phyloP scores from a whole-genome alignment of 306 rosid genomes.

The Fagus crenata region DNA sequence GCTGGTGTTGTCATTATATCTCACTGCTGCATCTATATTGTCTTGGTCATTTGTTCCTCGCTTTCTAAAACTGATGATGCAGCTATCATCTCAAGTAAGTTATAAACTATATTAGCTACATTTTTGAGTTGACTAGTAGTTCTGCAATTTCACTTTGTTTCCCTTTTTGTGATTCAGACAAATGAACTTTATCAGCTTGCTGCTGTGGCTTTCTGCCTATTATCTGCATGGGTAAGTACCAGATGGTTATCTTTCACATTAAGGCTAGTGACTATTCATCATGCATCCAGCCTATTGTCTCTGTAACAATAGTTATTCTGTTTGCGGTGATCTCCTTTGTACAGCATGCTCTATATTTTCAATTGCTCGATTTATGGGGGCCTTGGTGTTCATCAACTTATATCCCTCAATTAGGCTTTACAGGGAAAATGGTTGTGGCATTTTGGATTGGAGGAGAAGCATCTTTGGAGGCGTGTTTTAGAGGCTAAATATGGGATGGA shows the following conservation, averaged over 20 bases:
- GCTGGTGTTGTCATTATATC: constrained; percentile 82
- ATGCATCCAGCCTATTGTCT: background rate
- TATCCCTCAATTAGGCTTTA: too few species aligned
- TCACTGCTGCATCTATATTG: constrained; percentile 63
- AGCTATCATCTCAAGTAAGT: constrained; percentile 89
- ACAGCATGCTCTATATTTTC: background rate
- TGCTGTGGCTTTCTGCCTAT: constrained; percentile 96
- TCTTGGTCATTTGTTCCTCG: constrained; percentile 98
- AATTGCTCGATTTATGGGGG: background rate
- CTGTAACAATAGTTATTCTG: constrained; percentile 1
- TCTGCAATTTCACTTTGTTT: constrained; percentile 19
- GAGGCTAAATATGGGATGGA: too few species aligned
- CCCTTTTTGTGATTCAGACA: constrained; percentile 62
- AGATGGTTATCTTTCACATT: background rate
- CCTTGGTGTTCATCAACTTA: too few species aligned
- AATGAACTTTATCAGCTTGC: constrained; percentile 99
- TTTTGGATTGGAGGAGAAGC: too few species aligned
- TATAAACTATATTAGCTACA: constrained; percentile 10
- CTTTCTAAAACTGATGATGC: constrained; percentile 90
- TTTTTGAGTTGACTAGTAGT: constrained; percentile 28
- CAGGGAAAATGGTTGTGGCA: too few species aligned
- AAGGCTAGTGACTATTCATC: constrained; percentile 19
- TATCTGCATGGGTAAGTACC: constrained; percentile 96
- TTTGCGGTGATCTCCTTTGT: constrained; percentile 2
- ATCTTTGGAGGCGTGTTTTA: too few species aligned